These are phyloP conservation scores for Arthrobotrys entomopaga DNA, from an alignment of 2,329 filamentous ascomycete genomes.

Conservation along the genomic window DNA sequence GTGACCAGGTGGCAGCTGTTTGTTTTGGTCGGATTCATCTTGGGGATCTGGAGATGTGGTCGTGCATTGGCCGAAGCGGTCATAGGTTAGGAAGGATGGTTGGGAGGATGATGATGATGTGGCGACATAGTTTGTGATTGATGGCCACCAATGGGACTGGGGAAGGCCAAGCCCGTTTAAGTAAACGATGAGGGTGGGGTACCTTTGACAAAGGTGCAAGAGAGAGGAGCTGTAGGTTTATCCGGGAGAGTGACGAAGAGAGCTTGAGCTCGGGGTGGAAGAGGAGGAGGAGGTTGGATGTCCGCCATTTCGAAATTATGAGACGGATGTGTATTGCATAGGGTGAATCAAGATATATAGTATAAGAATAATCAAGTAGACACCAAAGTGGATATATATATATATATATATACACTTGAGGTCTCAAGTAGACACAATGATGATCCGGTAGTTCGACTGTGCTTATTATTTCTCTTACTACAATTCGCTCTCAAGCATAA, in stretches of 20 bases:
- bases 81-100: slow-evolving; percentile 66
- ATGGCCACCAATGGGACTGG: slow-evolving; percentile 47
- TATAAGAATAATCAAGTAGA: background rate
- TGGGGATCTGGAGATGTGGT: slow-evolving; percentile 65
- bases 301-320: slow-evolving; percentile 16
- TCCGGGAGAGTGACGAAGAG: slow-evolving; percentile 33
- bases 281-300: slow-evolving; percentile 8
- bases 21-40: slow-evolving; percentile 56
- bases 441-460: too few species aligned
- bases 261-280: slow-evolving; percentile 17
- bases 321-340: slow-evolving; percentile 6
- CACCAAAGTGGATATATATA: background rate
- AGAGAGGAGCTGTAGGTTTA: slow-evolving; percentile 44
- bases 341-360: slow-evolving; percentile 3
- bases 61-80: slow-evolving; percentile 69
- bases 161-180: slow-evolving; percentile 51
- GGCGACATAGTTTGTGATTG: slow-evolving; percentile 18
- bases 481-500: too few species aligned
- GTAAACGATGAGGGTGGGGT: slow-evolving; percentile 32
- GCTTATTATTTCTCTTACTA: too few species aligned
- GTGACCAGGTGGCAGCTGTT: slow-evolving; percentile 60
- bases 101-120: background rate
- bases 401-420: background rate
- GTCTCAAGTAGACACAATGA: background rate
- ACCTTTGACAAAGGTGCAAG: slow-evolving; percentile 32